These are phyloP conservation scores for Wickerhamiella siamensis DNA, from an alignment of 805 yeast genomes.

Conservation along the genomic window DNA sequence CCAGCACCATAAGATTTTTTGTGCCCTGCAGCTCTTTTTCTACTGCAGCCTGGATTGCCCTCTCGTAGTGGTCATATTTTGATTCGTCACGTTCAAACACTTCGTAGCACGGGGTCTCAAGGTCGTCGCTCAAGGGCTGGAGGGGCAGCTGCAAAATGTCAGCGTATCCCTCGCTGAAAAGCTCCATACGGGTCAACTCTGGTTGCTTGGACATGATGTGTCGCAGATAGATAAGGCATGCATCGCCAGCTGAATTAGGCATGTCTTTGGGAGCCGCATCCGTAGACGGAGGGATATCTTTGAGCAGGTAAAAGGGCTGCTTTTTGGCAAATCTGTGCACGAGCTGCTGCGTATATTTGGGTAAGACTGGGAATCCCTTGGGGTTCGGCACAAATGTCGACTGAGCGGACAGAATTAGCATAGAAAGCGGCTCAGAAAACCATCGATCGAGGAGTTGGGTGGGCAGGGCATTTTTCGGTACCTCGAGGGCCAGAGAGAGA, in stretches of 20 bases:
- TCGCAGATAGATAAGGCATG: conserved; percentile 32
- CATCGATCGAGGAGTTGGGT: conserved; percentile 40
- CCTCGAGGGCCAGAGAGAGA: conserved; percentile 58
- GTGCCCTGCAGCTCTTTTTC: conserved; percentile 20
- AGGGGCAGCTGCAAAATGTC: conserved; percentile 47
- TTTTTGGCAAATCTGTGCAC: conserved; percentile 33
- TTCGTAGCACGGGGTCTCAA: conserved; percentile 47
- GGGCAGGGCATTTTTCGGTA: conserved; percentile 49
- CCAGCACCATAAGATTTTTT: conserved; percentile 23
- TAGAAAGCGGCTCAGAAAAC: conserved; percentile 53
- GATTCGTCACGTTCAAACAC: conserved; percentile 55
- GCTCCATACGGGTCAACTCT: conserved; percentile 22
- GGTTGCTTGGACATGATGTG: conserved; percentile 24
- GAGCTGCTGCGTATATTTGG: conserved; percentile 40
- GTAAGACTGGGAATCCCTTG: conserved; percentile 49
- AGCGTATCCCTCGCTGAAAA: conserved; percentile 26
- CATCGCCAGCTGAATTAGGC: conserved; percentile 25
- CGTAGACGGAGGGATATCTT: conserved; percentile 30
- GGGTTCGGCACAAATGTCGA: conserved; percentile 41
- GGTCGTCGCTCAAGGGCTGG: conserved; percentile 49
- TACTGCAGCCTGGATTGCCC: conserved; percentile 47
- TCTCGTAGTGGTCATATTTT: conserved; percentile 56
- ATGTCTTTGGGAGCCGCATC: conserved; percentile 14
- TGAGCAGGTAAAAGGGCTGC: conserved; percentile 32
- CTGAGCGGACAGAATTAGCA: conserved; percentile 40